Percentiles rank a stretch among this genome's conserved stretches.
Evolutionary conservation across 2,329 filamentous ascomycete genomes (phyloP).

Genomic region (Acrodontium crateriforme): DNA sequence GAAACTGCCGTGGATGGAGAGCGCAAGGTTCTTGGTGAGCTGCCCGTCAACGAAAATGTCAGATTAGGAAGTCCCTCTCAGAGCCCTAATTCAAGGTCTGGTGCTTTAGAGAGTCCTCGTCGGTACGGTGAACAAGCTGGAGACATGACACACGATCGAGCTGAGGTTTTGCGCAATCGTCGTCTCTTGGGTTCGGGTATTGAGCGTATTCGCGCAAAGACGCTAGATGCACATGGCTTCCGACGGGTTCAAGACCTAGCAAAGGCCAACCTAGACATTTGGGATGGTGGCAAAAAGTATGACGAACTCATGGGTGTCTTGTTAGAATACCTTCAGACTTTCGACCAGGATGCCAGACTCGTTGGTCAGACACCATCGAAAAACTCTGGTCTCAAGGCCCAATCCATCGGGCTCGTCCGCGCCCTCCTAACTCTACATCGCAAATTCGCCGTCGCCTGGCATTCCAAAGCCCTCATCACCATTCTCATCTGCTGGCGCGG

Average conservation of each 20-base stretch:
- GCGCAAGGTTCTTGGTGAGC: slow-evolving; percentile 34
- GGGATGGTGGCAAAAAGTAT: slow-evolving; percentile 55
- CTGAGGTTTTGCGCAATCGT: slow-evolving; percentile 30
- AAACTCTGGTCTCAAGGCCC: slow-evolving; percentile 49
- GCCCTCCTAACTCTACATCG: slow-evolving; percentile 56
- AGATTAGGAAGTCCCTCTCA: slow-evolving; percentile 15
- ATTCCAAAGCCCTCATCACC: slow-evolving; percentile 52
- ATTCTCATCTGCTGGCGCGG: slow-evolving; percentile 50
- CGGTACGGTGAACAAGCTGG: slow-evolving; percentile 9
- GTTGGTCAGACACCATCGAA: slow-evolving; percentile 20
- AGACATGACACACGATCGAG: slow-evolving; percentile 22
- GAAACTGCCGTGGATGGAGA: slow-evolving; percentile 15
- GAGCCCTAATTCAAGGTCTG: too few species aligned
- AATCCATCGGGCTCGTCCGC: slow-evolving; percentile 60
- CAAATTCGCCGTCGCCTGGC: slow-evolving; percentile 52
- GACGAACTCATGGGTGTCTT: slow-evolving; percentile 52
- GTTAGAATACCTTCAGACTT: slow-evolving; percentile 55
- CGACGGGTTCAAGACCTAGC: slow-evolving; percentile 63
- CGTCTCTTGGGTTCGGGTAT: slow-evolving; percentile 62
- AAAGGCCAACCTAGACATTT: slow-evolving; percentile 47
- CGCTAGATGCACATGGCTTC: slow-evolving; percentile 70
- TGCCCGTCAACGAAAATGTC: slow-evolving; percentile 35
- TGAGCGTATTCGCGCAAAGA: slow-evolving; percentile 53
- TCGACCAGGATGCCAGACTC: slow-evolving; percentile 29
- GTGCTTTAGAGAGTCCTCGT: slow-evolving; percentile 17